Evolutionary conservation across 2,329 filamentous ascomycete genomes (phyloP).

Genomic region (Macrophomina pseudophaseolina): DNA sequence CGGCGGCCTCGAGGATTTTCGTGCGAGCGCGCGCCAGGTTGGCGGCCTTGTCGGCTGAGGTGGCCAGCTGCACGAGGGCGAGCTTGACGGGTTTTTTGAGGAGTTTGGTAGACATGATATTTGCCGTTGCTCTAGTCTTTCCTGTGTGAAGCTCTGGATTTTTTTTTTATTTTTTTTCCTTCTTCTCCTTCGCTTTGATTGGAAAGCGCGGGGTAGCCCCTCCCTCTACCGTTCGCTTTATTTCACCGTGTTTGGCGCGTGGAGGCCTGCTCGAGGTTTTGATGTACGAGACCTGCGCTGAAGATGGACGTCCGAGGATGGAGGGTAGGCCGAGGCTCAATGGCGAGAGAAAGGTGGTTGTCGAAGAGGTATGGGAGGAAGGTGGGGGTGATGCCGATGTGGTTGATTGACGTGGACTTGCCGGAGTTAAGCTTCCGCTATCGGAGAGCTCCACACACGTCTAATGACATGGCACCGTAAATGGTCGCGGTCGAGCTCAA

Average conservation of each 20-base stretch:
- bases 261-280: no score
- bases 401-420: slow-evolving; percentile 4
- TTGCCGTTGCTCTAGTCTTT: background rate
- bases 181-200: background rate
- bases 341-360: background rate
- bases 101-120: slow-evolving; percentile 24
- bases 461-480: background rate
- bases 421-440: slow-evolving; percentile 20
- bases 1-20: slow-evolving; percentile 82
- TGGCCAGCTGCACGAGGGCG: slow-evolving; percentile 56
- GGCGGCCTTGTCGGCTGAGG: slow-evolving; percentile 72
- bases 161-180: background rate
- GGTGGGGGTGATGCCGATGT: slow-evolving; percentile 18
- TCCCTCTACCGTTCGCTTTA: no score
- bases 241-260: background rate
- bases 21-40: slow-evolving; percentile 82
- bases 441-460: background rate
- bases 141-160: background rate
- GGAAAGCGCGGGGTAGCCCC: no score
- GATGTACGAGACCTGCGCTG: background rate
- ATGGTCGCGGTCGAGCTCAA: no score
- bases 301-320: no score
- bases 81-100: slow-evolving; percentile 46
- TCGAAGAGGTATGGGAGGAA: background rate
- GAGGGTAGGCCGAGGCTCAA: background rate